phyloP scores from a whole-genome alignment of 225 moss, liverwort and hornwort species.

The Physcomitrium patens region DNA sequence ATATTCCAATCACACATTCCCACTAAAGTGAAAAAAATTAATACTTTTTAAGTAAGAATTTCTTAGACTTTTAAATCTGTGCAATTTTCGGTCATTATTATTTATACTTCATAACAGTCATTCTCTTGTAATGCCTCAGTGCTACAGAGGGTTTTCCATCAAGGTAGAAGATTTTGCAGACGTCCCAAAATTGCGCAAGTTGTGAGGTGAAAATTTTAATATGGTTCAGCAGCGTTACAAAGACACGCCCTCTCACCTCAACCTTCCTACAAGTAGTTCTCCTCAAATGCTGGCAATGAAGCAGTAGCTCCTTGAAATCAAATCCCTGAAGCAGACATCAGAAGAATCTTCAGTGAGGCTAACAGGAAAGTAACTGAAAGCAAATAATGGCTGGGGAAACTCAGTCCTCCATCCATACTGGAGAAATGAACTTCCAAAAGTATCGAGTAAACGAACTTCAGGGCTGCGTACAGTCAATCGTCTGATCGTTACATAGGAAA shows the following conservation, averaged over 20 bases:
- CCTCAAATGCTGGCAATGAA: slow-evolving; percentile 48
- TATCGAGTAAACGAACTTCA: slow-evolving; percentile 31
- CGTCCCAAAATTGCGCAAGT: too few species aligned
- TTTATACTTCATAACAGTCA: too few species aligned
- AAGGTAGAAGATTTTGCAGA: too few species aligned
- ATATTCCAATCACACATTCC: too few species aligned
- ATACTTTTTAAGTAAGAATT: background rate
- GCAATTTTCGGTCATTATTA: slow-evolving; percentile 1
- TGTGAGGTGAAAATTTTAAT: slow-evolving; percentile 62
- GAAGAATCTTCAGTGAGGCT: slow-evolving; percentile 53
- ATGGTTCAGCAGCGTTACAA: slow-evolving; percentile 58
- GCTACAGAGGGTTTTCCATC: too few species aligned
- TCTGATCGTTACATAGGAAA: slow-evolving; percentile 31
- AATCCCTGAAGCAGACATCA: slow-evolving; percentile 48
- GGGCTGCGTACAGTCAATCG: slow-evolving; percentile 32
- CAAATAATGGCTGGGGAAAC: slow-evolving; percentile 23
- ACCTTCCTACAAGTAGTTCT: slow-evolving; percentile 20
- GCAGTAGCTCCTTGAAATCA: slow-evolving; percentile 40
- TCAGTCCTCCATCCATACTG: slow-evolving; percentile 24
- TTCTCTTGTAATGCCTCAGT: too few species aligned
- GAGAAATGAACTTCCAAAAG: slow-evolving; percentile 31
- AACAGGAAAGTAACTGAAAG: slow-evolving; percentile 49
- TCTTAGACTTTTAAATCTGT: slow-evolving; percentile 38
- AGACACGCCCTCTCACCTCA: slow-evolving; percentile 46
- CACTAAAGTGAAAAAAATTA: too few species aligned